Conservation (phyloP, 2,329 filamentous ascomycete genomes). For the Xylariaceae sp. region DNA sequence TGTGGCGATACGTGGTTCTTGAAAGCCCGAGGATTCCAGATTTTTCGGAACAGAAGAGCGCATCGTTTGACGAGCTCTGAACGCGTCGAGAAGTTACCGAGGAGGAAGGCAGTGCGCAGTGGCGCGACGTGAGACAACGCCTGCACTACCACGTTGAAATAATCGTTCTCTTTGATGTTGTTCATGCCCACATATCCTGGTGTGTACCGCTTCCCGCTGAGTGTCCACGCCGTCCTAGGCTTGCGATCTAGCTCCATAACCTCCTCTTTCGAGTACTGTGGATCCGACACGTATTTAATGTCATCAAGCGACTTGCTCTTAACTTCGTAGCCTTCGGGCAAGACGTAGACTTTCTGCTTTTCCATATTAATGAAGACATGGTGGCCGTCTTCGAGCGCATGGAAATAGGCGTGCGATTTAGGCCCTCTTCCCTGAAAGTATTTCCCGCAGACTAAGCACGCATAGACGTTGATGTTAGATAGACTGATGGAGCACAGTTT, state of each 20-base stretch:
- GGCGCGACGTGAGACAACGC: constrained; percentile 85
- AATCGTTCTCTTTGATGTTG: constrained; percentile 99
- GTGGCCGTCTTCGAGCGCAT: constrained; percentile 89
- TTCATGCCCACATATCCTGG: constrained; percentile 98
- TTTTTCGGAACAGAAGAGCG: constrained; percentile 86
- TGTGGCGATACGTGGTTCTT: constrained; percentile 95
- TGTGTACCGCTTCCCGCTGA: constrained; percentile 78
- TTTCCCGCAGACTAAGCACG: constrained; percentile 93
- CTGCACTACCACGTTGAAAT: constrained; percentile 92
- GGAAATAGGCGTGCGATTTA: constrained; percentile 95
- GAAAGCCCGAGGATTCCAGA: constrained; percentile 97
- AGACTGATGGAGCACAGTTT: constrained; percentile 95
- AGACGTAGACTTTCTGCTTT: constrained; percentile 82
- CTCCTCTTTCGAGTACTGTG: constrained; percentile 74
- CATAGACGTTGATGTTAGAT: constrained; percentile 98
- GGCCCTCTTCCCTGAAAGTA: constrained; percentile 93
- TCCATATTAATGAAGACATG: constrained; percentile 99
- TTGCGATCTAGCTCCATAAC: constrained; percentile 73
- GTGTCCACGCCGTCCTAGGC: constrained; percentile 64
- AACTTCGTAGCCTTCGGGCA: constrained; percentile 96
- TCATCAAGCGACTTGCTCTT: constrained; percentile 91
- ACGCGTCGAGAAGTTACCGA: constrained; percentile 70
- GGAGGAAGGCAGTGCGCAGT: constrained; percentile 84
- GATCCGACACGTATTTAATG: constrained; percentile 97
- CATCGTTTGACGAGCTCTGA: constrained; percentile 83